Conservation (phyloP, 495 filamentous ascomycete species). For the Apodospora peruviana region DNA sequence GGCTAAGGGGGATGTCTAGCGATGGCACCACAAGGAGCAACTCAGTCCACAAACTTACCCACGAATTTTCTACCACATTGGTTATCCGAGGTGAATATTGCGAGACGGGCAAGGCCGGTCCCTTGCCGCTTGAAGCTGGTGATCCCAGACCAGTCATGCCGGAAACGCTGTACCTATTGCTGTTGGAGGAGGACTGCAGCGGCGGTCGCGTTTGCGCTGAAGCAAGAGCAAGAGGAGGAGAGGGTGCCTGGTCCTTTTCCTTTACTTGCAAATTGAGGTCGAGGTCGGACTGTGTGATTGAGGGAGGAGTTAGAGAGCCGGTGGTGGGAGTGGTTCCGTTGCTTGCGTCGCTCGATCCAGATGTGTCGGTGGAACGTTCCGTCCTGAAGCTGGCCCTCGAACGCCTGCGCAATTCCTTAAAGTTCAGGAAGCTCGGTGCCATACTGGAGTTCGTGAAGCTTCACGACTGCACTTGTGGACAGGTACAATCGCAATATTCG, state of each 20-base stretch:
- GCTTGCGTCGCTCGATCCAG: slow-evolving; percentile 44
- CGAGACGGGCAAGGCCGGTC: slow-evolving; percentile 55
- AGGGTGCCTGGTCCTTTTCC: slow-evolving; percentile 30
- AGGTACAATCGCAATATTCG: background rate
- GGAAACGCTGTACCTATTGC: slow-evolving; percentile 42
- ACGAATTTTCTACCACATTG: slow-evolving; percentile 73
- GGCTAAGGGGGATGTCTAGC: background rate
- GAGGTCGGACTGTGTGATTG: slow-evolving; percentile 39
- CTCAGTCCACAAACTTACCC: slow-evolving; percentile 49
- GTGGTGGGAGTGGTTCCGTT: slow-evolving; percentile 40
- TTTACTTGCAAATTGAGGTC: slow-evolving; percentile 43
- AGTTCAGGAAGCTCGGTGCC: slow-evolving; percentile 60
- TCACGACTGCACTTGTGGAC: background rate
- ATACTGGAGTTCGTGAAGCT: slow-evolving; percentile 14
- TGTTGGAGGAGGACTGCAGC: slow-evolving; percentile 36
- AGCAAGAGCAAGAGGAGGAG: slow-evolving; percentile 11
- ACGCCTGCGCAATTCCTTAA: slow-evolving; percentile 68
- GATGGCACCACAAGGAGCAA: background rate
- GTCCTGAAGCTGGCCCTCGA: slow-evolving; percentile 62
- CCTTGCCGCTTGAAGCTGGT: slow-evolving; percentile 48
- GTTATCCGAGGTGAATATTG: slow-evolving; percentile 72
- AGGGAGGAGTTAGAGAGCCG: slow-evolving; percentile 42
- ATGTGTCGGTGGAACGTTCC: slow-evolving; percentile 47
- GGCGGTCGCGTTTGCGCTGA: slow-evolving; percentile 30
- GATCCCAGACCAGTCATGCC: slow-evolving; percentile 50